Base-by-base conservation (phyloP, 2,329 filamentous ascomycete genomes). In the Diaporthe caulivora region DNA sequence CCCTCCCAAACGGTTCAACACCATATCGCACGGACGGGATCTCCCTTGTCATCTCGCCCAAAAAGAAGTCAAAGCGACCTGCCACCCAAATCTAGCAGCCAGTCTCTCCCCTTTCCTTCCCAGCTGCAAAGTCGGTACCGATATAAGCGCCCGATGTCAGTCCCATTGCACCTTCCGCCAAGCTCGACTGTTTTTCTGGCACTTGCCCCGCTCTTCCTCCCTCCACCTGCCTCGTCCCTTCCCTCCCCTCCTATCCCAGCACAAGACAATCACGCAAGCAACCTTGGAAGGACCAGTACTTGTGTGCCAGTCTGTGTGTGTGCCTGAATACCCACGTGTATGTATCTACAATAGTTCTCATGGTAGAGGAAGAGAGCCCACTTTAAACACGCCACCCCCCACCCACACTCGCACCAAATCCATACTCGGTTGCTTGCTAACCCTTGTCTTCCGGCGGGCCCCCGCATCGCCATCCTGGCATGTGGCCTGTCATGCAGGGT, bases 351-450 rank as follows among this genome's bases (percentile, higher is more conserved):
- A 40, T 40, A 40, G 37, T 40, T 40, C 37, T 6, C 7, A 40
- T 40, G 13, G 11, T 34, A 40, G 7, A 13, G 13, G 11, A 13
- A 40, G 11, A 18, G 62, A 67, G 34, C 47, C 62, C 62, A 53
- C 47, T 29, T 67, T 67, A 67, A 53, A 53, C 62, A 67, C 62
- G 62, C 62, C 62, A 67, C 47, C 62, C 62, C 62, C 62, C 62
- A 67, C 62, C 62, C 62, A 67, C 47, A 67, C 62, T 13, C n/a
- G 13, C 47, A 31, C 62, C 62, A 67, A 67, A 47, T 21, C 31
- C 34, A 37, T 47, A 29, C 44, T 67, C 62, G 62, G 47, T 67
- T 53, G 44, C 62, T 53, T 40, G 62, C 62, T 53, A 53, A 47
- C 21, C 31, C 62, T 67, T 13, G 62, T 67, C 62, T 67, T 67